Percentiles rank a stretch among this genome's conserved stretches.
Conservation (phyloP, 441 rosid genomes). For the Dalechampia spathulata region DNA sequence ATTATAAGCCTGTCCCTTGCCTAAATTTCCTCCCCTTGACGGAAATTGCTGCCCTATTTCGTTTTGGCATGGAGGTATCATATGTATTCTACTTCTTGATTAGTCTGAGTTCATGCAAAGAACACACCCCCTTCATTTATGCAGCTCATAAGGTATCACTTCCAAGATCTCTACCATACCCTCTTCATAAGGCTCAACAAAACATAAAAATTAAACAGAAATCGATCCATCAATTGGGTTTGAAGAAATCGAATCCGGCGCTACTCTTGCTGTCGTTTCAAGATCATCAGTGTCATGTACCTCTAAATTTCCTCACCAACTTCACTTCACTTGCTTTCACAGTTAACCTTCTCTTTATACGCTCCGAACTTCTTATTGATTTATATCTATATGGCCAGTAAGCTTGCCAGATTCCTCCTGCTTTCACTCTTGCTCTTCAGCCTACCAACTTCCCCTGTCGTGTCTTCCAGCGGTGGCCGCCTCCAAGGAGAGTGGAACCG, state of each 20-base stretch:
- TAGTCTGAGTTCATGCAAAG: slow-evolving; percentile 3
- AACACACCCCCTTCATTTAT: slow-evolving; percentile 3
- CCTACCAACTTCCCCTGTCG: not conserved
- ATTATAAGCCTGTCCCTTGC: too few species aligned
- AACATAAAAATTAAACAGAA: too few species aligned
- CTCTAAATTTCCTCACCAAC: too few species aligned
- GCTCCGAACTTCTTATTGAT: not conserved
- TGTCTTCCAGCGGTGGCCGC: not conserved
- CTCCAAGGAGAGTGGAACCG: slow-evolving; percentile 43
- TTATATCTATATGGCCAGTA: slow-evolving; percentile 3
- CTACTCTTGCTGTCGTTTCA: not conserved
- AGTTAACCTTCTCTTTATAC: too few species aligned
- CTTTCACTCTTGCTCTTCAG: slow-evolving; percentile 11
- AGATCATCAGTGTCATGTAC: not conserved
- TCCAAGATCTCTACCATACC: slow-evolving; percentile 13
- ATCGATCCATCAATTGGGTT: too few species aligned
- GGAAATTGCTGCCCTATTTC: too few species aligned
- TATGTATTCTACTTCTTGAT: too few species aligned
- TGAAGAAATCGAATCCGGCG: too few species aligned
- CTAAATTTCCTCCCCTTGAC: too few species aligned
- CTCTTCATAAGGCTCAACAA: too few species aligned
- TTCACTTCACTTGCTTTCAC: too few species aligned
- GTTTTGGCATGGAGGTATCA: too few species aligned
- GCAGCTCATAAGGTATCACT: not conserved
- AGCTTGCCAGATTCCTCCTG: slow-evolving; percentile 4